These are phyloP conservation scores for Pinguiococcus pyrenoidosus DNA, from an alignment of 108 stramenopile genomes.

Conservation along the genomic window DNA sequence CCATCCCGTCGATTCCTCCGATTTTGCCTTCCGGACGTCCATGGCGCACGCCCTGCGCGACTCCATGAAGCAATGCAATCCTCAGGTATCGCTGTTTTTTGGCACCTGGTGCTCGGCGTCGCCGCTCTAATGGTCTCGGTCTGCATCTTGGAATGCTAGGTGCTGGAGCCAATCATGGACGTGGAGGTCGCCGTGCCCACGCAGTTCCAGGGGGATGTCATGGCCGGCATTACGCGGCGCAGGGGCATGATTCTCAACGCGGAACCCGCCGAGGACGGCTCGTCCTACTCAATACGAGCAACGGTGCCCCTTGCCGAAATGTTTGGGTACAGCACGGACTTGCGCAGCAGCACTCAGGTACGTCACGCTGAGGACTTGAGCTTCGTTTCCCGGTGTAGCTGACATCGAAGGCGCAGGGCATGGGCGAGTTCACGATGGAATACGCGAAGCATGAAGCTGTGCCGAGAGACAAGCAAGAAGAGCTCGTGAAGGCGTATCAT, in stretches of 20 bases:
- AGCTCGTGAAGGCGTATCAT: constrained; percentile 69
- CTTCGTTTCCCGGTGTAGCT: neutral
- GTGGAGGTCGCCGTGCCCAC: constrained; percentile 65
- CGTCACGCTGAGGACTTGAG: neutral
- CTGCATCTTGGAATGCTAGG: constrained; percentile 22
- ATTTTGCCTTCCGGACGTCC: constrained; percentile 91
- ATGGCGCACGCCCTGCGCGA: constrained; percentile 83
- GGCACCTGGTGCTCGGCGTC: neutral
- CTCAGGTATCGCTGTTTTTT: neutral
- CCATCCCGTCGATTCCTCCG: constrained; percentile 93
- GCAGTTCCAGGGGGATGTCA: constrained; percentile 92
- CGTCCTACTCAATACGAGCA: neutral
- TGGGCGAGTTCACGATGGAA: constrained; percentile 95
- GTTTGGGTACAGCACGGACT: constrained; percentile 92
- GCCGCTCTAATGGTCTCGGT: neutral
- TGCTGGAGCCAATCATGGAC: constrained; percentile 91
- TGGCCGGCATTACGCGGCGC: constrained; percentile 77
- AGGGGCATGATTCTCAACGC: constrained; percentile 61
- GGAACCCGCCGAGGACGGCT: neutral
- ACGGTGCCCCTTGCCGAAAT: constrained; percentile 73
- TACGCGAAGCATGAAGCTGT: constrained; percentile 78
- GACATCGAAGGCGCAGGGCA: neutral
- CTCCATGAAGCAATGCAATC: constrained; percentile 34
- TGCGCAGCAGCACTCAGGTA: constrained; percentile 81
- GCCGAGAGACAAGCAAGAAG: constrained; percentile 60